phyloP scores from a whole-genome alignment of 495 filamentous ascomycete species.

The Tuber borchii region DNA sequence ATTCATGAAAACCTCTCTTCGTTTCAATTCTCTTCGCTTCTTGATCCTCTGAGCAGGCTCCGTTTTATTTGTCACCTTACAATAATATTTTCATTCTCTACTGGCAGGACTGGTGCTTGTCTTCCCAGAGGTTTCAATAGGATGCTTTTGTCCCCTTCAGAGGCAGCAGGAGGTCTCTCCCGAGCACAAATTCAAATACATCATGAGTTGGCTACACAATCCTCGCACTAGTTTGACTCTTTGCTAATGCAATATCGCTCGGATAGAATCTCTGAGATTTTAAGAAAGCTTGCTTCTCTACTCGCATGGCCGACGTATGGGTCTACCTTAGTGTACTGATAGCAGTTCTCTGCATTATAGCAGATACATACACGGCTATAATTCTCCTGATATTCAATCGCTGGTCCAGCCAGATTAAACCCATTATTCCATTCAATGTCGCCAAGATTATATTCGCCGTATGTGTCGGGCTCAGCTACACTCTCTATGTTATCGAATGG shows the following conservation, averaged over 20 bases:
- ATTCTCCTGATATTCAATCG: slow-evolving; percentile 76
- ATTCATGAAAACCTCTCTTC: neutral
- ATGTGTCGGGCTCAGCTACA: slow-evolving; percentile 80
- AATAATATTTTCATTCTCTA: neutral
- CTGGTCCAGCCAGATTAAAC: slow-evolving; percentile 57
- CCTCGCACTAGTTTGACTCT: neutral
- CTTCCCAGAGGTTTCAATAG: slow-evolving; percentile 50
- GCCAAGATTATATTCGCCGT: slow-evolving; percentile 85
- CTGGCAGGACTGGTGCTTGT: neutral
- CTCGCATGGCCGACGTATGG: slow-evolving; percentile 73
- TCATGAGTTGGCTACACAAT: slow-evolving; percentile 54
- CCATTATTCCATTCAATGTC: slow-evolving; percentile 60
- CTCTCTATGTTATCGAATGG: slow-evolving; percentile 70
- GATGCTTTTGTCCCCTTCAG: slow-evolving; percentile 66
- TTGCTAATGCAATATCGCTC: slow-evolving; percentile 13
- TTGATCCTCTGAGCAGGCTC: neutral
- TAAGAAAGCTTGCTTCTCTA: slow-evolving; percentile 67
- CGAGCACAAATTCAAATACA: slow-evolving; percentile 91
- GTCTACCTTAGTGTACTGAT: slow-evolving; percentile 72
- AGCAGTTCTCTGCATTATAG: slow-evolving; percentile 74
- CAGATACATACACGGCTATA: slow-evolving; percentile 88
- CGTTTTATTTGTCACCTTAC: neutral
- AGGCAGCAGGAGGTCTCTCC: slow-evolving; percentile 57
- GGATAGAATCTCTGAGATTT: slow-evolving; percentile 83
- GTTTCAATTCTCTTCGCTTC: neutral